Evolutionary conservation across 768 basidiomycete species (phyloP).

Genomic region (Amanita polypyramis): DNA sequence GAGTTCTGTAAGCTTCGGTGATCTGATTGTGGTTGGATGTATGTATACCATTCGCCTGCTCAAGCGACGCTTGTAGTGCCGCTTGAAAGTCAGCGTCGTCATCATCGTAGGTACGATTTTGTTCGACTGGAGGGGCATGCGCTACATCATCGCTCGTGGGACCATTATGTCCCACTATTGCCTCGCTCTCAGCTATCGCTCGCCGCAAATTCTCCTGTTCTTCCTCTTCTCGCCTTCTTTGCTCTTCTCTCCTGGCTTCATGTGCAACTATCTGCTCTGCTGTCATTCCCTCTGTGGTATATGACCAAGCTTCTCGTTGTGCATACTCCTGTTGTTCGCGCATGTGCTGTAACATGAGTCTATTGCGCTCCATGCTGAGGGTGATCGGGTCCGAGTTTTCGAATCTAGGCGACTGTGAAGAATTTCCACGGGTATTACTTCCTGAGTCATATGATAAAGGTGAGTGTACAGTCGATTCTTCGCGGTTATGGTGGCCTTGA

Average conservation of each 20-base stretch:
- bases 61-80: conserved; percentile 75
- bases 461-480: conserved; percentile 1
- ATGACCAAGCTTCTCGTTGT: conserved; percentile 46
- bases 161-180: conserved; percentile 20
- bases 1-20: neutral
- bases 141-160: neutral
- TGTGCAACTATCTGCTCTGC: conserved; percentile 21
- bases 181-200: conserved; percentile 54
- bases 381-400: conserved; percentile 43
- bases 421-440: neutral
- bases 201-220: conserved; percentile 50
- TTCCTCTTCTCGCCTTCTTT: conserved; percentile 29
- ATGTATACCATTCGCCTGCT: conserved; percentile 40
- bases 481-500: neutral
- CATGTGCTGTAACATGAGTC: conserved; percentile 52
- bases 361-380: conserved; percentile 59
- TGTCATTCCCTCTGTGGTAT: conserved; percentile 15
- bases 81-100: conserved; percentile 85
- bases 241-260: conserved; percentile 21
- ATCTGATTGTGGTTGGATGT: neutral
- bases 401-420: conserved; percentile 11
- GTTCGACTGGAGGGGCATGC: neutral
- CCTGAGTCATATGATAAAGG: conserved; percentile 5
- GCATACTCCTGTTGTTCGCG: conserved; percentile 57
- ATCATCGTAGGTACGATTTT: conserved; percentile 54